These are phyloP conservation scores for Pistacia integerrima DNA, from an alignment of 345 rosid species.

Conservation along the genomic window DNA sequence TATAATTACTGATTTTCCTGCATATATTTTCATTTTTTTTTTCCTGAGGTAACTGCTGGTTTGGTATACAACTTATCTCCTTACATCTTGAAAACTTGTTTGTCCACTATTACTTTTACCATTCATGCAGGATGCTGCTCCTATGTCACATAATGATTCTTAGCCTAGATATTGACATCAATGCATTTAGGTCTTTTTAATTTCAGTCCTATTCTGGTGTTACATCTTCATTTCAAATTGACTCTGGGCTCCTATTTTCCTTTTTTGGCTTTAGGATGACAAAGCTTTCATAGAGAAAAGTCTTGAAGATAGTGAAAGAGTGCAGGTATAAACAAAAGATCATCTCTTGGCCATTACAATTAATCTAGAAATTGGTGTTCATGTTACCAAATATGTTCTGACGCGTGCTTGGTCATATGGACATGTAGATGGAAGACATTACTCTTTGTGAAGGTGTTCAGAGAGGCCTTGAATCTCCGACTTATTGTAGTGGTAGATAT, in stretches of 20 bases:
- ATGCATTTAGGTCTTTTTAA: neutral
- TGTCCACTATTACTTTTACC: no score
- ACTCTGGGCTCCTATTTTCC: neutral
- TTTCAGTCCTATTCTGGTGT: neutral
- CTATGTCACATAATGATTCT: neutral
- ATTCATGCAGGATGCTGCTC: no score
- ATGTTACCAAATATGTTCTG: neutral
- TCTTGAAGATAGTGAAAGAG: conserved; percentile 67
- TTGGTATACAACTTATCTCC: no score
- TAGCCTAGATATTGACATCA: neutral
- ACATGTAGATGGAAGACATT: conserved; percentile 72
- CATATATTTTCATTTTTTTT: no score
- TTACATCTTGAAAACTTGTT: no score
- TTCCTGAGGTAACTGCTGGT: no score
- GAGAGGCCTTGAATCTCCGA: conserved; percentile 74
- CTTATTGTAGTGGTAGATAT: conserved; percentile 66
- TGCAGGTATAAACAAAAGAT: conserved; percentile 52
- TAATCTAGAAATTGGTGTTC: neutral
- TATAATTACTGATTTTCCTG: no score
- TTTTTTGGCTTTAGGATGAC: conserved; percentile 57
- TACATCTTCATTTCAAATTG: neutral
- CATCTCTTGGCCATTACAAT: neutral
- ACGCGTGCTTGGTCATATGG: neutral
- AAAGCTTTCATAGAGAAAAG: conserved; percentile 61
- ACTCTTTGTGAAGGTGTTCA: conserved; percentile 77